phyloP scores from a whole-genome alignment of 495 filamentous ascomycete genomes.

The Aspergillus sparsus region DNA sequence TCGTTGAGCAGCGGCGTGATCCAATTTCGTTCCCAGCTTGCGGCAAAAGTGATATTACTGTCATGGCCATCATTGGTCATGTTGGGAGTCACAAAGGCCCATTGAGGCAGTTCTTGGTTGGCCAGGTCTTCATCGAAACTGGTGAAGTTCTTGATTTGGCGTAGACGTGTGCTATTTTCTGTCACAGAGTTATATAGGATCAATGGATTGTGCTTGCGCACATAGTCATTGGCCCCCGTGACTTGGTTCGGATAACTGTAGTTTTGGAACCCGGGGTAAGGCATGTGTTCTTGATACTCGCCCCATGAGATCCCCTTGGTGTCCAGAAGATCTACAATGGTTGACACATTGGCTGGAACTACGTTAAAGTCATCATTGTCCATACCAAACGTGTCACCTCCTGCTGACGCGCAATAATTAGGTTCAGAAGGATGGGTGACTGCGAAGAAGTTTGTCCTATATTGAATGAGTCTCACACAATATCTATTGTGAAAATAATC shows the following conservation, averaged over 20 bases:
- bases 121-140: constrained; percentile 61
- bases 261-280: constrained; percentile 67
- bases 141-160: constrained; percentile 68
- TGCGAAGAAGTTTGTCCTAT: constrained; percentile 59
- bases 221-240: constrained; percentile 61
- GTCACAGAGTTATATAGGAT: constrained; percentile 61
- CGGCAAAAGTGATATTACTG: constrained; percentile 61
- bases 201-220: constrained; percentile 76
- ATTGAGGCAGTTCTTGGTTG: constrained; percentile 62
- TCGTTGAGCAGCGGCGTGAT: constrained; percentile 62
- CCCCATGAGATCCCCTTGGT: constrained; percentile 67
- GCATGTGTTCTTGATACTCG: constrained; percentile 68
- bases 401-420: constrained; percentile 66
- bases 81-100: constrained; percentile 76
- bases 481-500: not conserved
- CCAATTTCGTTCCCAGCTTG: constrained; percentile 58
- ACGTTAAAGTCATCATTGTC: constrained; percentile 62
- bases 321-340: constrained; percentile 69
- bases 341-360: constrained; percentile 63
- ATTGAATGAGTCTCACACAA: not conserved
- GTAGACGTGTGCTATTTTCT: constrained; percentile 52
- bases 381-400: constrained; percentile 69
- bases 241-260: constrained; percentile 55
- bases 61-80: constrained; percentile 77
- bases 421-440: constrained; percentile 69